These are phyloP conservation scores for fission yeast (Schizosaccharomyces pombe) DNA, from an alignment of 805 yeast genomes.

Conservation along the genomic window DNA sequence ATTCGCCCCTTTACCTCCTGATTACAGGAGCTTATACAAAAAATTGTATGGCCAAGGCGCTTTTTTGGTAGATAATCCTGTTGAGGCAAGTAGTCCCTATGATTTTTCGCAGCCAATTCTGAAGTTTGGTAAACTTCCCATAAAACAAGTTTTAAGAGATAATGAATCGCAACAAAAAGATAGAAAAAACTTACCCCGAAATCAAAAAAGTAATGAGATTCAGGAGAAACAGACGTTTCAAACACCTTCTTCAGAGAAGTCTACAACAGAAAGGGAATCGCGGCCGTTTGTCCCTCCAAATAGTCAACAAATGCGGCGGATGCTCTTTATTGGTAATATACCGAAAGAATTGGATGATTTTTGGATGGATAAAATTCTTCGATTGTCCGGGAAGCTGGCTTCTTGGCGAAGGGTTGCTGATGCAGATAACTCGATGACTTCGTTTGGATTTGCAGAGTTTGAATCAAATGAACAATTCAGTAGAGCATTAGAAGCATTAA, in stretches of 20 bases:
- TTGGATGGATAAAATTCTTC: conserved; percentile 9
- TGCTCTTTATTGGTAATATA: conserved; percentile 7
- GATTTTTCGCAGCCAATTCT: not conserved
- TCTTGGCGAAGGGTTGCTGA: conserved; percentile 8
- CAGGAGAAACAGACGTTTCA: not conserved
- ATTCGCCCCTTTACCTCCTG: not conserved
- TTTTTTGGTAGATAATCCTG: not conserved
- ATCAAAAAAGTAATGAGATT: not conserved
- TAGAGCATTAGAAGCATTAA: conserved; percentile 6
- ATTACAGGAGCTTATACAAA: not conserved
- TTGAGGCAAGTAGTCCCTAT: not conserved
- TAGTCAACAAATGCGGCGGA: conserved; percentile 7
- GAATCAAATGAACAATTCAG: conserved; percentile 6
- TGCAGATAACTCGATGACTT: conserved; percentile 6
- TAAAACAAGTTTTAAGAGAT: not conserved
- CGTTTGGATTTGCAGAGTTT: conserved; percentile 9
- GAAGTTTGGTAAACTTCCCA: not conserved
- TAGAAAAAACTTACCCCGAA: not conserved
- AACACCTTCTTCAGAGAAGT: not conserved
- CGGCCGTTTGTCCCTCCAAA: conserved; percentile 7
- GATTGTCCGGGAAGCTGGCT: conserved; percentile 6
- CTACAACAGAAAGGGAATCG: not conserved
- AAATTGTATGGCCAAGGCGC: not conserved
- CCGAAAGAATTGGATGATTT: conserved; percentile 10
- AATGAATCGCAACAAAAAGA: not conserved